Evolutionary conservation across 2,329 filamentous ascomycete genomes (phyloP).

Genomic region (Aschersonia sp.): DNA sequence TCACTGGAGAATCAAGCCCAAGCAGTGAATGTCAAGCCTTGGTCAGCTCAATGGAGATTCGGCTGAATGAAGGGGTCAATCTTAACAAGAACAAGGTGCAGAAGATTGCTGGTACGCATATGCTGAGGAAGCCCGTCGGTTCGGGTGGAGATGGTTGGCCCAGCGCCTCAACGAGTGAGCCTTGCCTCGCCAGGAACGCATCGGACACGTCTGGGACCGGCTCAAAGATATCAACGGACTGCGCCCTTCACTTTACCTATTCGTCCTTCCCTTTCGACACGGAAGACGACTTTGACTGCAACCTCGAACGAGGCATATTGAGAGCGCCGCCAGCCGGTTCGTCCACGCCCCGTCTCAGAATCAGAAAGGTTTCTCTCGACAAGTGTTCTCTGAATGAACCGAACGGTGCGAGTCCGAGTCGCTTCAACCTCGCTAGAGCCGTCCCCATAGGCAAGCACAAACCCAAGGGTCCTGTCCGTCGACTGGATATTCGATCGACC

Average conservation of each 20-base stretch:
- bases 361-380: not conserved
- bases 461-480: not conserved
- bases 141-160: not conserved
- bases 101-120: not conserved
- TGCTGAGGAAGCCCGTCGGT: not conserved
- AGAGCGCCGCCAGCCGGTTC: constrained; percentile 18
- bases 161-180: not conserved
- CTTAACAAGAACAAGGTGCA: constrained; percentile 20
- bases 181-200: not conserved
- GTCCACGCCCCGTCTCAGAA: constrained; percentile 19
- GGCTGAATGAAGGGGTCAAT: constrained; percentile 19
- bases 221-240: not conserved
- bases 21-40: constrained; percentile 3
- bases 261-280: constrained; percentile 16
- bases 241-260: not conserved
- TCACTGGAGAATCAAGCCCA: not conserved
- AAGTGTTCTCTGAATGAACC: not conserved
- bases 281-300: constrained; percentile 21
- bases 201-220: not conserved
- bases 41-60: constrained; percentile 16
- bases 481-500: constrained; percentile 1
- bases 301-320: constrained; percentile 24
- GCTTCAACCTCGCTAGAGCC: constrained; percentile 5
- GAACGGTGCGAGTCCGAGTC: constrained; percentile 1
- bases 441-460: constrained; percentile 4